Base-by-base conservation (phyloP, 768 basidiomycete genomes). In the Hericium erinaceus region DNA sequence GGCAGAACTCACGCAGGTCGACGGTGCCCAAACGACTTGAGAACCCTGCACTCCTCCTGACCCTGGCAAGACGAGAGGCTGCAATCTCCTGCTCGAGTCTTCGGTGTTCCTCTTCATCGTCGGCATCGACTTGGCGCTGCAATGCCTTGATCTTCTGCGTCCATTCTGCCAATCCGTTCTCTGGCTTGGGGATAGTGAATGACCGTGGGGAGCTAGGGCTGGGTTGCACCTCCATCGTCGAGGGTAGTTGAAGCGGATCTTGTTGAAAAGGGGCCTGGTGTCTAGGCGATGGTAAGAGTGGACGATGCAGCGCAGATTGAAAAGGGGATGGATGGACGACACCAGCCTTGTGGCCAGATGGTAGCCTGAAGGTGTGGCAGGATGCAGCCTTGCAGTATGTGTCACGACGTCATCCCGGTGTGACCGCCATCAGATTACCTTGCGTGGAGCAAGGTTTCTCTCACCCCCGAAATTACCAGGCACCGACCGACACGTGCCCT, bases 41-140 rank as follows among this genome's bases (percentile, higher is more conserved):
- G 65, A 68, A 52, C 28, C 75, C 75, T 41, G 75, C 61, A 41
- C 78, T 73, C 59, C 79, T 69, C 52, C 74, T 72, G 58, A 66
- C 69, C 54, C 80, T 66, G 33, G 78, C 78, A n/a, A 77, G 61
- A 50, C 80, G 65, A 15, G 79, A 77, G 37, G 76, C 71, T 22
- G 67, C 66, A 52, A 92, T 80, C 65, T 80, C 78, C 56, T 78
- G 72, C 64, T 80, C 78, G 13, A 92, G 76, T 56, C 83, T 77
- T 52, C 77, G 80, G 66, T 89, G 82, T 64, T 92, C 90, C 6
- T 77, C 80, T 66, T 89, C 88, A 58, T 90, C 89, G 60, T 89
- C 85, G 13, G 84, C 83, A 60, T 92, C 89, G 24, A 90, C 85
- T 64, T 90, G 87, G 58, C 82, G 79, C 67, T 91, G 89, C 69